Evolutionary conservation across 371 early-diverging fungal species (phyloP).

Genomic region (Gilbertella persicaria): DNA sequence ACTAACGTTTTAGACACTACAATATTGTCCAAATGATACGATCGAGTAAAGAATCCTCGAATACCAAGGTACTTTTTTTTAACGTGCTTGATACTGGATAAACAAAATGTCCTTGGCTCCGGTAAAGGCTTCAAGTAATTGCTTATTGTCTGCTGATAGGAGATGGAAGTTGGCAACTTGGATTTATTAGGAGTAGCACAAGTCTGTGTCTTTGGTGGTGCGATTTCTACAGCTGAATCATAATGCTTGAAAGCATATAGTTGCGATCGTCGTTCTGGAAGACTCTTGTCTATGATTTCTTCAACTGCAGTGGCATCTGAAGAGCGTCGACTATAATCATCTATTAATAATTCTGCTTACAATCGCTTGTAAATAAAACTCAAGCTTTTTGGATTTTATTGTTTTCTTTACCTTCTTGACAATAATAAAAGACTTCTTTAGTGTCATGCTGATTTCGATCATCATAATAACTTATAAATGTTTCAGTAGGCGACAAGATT

Average conservation of each 20-base stretch:
- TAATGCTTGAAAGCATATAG: not conserved
- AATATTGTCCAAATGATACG: conserved; percentile 9
- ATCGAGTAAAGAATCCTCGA: conserved; percentile 5
- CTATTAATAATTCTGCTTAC: not conserved
- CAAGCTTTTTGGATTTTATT: no score
- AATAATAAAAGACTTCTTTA: not conserved
- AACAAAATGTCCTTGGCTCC: not conserved
- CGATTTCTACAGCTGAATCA: not conserved
- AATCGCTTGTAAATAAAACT: no score
- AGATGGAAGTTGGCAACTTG: no score
- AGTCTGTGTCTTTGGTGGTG: no score
- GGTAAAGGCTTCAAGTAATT: not conserved
- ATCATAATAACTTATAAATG: conserved; percentile 1
- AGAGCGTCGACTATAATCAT: not conserved
- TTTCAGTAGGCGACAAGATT: conserved; percentile 13
- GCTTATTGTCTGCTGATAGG: no score
- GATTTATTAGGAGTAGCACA: no score
- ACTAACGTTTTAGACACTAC: conserved; percentile 2
- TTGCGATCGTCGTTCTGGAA: not conserved
- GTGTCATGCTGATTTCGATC: not conserved
- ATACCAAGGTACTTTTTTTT: conserved; percentile 8
- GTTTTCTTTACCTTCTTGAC: not conserved
- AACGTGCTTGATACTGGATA: not conserved
- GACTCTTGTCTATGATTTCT: no score
- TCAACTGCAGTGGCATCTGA: not conserved